Evolutionary conservation across 768 basidiomycete species (phyloP), one percentile per base, ranked within the genome.

Genomic region (Rhizopogon vinicolor): DNA sequence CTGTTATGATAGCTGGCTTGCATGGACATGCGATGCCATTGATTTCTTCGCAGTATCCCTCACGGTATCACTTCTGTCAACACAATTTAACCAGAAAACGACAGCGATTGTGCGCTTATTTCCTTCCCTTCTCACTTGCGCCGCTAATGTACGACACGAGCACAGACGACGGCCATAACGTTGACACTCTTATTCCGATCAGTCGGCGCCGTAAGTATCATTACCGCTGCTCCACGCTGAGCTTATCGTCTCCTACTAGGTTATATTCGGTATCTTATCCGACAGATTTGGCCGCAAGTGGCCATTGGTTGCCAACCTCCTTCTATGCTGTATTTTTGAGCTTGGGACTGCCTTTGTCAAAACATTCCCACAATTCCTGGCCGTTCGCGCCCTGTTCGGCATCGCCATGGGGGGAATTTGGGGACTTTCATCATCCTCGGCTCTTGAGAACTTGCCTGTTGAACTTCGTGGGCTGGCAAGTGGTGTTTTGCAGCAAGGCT

Each of bases 241-340:
- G n/a, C 35, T 16, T 60, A 14, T 51, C 40, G 25, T 18, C 40
- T 16, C 19, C 41, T 14, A 18, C 37, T 16, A 73, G 73, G 54
- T 93, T 48, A 73, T 93, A 61, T 94, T 96, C 60, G 93, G 93
- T 44, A 67, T 93, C 42, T 62, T 87, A n/a, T 89, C 89, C 1
- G 95, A 97, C 68, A 83, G 95, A 3, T 96, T 77, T 67, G 95
- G 95, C 4, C 82, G 95, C 29, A 96, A 95, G 77, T 98, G 93
- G 93, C 93, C 93, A 4, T 77, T 95, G 5, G 83, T 96, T 29
- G 59, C 63, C 59, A 94, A 93, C 67, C 77, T 95, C 19, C 44
- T 92, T 25, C 65, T 94, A 45, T 81, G 92, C 58, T 77, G 81
- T 13, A 67, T 80, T 5, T 81, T 97, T 51, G 85, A 93, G 63